These are phyloP conservation scores for Podaxis sp. DNA, from an alignment of 768 basidiomycete genomes.

Conservation along the genomic window DNA sequence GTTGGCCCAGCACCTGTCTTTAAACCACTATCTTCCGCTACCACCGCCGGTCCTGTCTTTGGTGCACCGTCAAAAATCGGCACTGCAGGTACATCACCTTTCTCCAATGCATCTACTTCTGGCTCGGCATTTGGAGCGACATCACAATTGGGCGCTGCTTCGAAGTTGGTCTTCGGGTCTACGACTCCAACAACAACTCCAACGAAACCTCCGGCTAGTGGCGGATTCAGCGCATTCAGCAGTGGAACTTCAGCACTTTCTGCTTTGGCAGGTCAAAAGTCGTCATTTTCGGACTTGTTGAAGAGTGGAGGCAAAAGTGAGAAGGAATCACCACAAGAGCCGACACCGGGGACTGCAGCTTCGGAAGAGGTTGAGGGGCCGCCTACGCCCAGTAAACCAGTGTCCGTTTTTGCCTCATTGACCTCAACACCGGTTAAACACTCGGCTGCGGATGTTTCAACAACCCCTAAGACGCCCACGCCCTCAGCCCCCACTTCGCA, in stretches of 20 bases:
- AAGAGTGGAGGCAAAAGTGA: constrained; percentile 33
- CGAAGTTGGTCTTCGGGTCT: constrained; percentile 30
- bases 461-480: constrained; percentile 4
- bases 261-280: constrained; percentile 37
- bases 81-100: constrained; percentile 15
- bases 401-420: background rate
- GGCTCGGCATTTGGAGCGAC: constrained; percentile 23
- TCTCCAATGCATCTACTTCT: constrained; percentile 21
- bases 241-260: constrained; percentile 41
- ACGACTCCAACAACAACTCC: constrained; percentile 25
- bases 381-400: constrained; percentile 4
- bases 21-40: constrained; percentile 12
- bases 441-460: background rate
- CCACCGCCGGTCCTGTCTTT: constrained; percentile 35
- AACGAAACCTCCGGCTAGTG: constrained; percentile 26
- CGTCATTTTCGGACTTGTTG: constrained; percentile 59
- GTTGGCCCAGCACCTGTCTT: constrained; percentile 12
- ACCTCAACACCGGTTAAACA: background rate
- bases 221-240: constrained; percentile 55
- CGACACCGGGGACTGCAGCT: constrained; percentile 3
- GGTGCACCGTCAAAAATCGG: constrained; percentile 34
- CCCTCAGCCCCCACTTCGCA: background rate
- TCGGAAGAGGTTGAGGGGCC: background rate
- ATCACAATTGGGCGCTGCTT: constrained; percentile 30
- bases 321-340: constrained; percentile 24